Evolutionary conservation across 208 protist genomes (phyloP).

Genomic region (Trypanosomatidae sp.): DNA sequence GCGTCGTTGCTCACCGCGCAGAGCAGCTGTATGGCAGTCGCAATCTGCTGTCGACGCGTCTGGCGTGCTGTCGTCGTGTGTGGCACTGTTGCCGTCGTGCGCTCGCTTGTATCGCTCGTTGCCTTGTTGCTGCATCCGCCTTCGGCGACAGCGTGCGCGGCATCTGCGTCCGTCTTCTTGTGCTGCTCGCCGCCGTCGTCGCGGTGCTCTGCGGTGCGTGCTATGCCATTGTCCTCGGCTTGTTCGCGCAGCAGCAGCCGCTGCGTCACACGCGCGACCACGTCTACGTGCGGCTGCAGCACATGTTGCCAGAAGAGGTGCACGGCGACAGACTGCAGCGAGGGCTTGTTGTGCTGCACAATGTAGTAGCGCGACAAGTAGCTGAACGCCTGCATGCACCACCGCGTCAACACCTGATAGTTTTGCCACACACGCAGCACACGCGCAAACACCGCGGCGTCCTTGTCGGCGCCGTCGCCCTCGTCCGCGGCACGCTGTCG

Average conservation of each 20-base stretch:
- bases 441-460: constrained; percentile 49
- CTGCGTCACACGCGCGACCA: constrained; percentile 41
- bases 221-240: constrained; percentile 18
- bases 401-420: constrained; percentile 79
- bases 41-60: too few relatives aligned
- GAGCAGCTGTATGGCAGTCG: too few relatives aligned
- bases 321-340: constrained; percentile 58
- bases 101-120: too few relatives aligned
- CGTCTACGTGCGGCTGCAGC: constrained; percentile 40
- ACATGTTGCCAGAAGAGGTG: constrained; percentile 78
- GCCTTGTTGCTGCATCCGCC: not conserved
- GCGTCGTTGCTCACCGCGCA: too few relatives aligned
- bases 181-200: too few relatives aligned
- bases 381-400: constrained; percentile 67
- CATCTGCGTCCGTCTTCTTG: not conserved
- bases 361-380: constrained; percentile 85
- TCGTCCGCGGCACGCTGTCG: too few relatives aligned
- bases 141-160: not conserved
- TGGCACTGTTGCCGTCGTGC: too few relatives aligned
- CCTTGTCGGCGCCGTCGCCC: too few relatives aligned
- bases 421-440: constrained; percentile 58
- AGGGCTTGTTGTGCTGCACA: constrained; percentile 68
- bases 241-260: constrained; percentile 45
- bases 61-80: too few relatives aligned
- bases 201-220: too few relatives aligned